Conservation (phyloP, 345 rosid species). For the Arabidopsis thaliana region TAIR10.1 NC_003076.8:8117501-8118000, state of each 20-base stretch:
- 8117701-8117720: slow-evolving; percentile 56
- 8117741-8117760: background rate
- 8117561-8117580: slow-evolving; percentile 82
- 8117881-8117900: slow-evolving; percentile 43
- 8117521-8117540: slow-evolving; percentile 94
- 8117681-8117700: slow-evolving; percentile 85
- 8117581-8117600: slow-evolving; percentile 94
- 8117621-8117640: slow-evolving; percentile 98
- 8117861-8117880: slow-evolving; percentile 22
- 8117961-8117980: slow-evolving; percentile 33
- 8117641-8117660: slow-evolving; percentile 97
- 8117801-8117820: slow-evolving; percentile 42
- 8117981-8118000: slow-evolving; percentile 31
- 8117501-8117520: slow-evolving; percentile 73
- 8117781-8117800: slow-evolving; percentile 42
- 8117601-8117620: slow-evolving; percentile 98
- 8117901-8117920: slow-evolving; percentile 37
- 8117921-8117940: slow-evolving; percentile 24
- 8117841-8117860: slow-evolving; percentile 37
- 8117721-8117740: background rate
- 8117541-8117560: slow-evolving; percentile 92
- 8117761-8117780: slow-evolving; percentile 40
- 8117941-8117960: slow-evolving; percentile 27
- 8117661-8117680: slow-evolving; percentile 93
- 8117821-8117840: slow-evolving; percentile 38